A percentile compares a stretch with the other conserved stretches of the same genome.
Conservation (phyloP, 2,329 filamentous ascomycete species). For the Nothophaeocryptopus gaeumannii region DNA sequence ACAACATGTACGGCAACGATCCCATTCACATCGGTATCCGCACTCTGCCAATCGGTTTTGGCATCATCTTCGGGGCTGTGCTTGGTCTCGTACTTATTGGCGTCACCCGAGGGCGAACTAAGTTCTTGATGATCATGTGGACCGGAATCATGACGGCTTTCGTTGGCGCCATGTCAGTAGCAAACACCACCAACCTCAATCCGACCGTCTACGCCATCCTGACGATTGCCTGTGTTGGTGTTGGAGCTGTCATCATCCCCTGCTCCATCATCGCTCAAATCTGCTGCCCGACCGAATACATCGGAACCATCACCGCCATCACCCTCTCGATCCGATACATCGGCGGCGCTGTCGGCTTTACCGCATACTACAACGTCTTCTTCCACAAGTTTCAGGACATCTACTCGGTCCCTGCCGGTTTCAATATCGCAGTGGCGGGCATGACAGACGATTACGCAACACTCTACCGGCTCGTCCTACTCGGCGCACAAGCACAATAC, state of each 20-base stretch:
- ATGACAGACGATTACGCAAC: conserved; percentile 16
- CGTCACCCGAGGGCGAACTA: conserved; percentile 57
- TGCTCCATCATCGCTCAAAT: conserved; percentile 65
- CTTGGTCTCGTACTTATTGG: conserved; percentile 59
- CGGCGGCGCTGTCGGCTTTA: conserved; percentile 58
- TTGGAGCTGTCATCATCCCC: conserved; percentile 66
- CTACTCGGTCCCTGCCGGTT: conserved; percentile 19
- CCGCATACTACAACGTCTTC: conserved; percentile 54
- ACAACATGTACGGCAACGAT: conserved; percentile 61
- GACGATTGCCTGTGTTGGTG: conserved; percentile 60
- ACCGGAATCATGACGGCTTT: conserved; percentile 64
- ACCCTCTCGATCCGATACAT: conserved; percentile 67
- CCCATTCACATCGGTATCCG: conserved; percentile 63
- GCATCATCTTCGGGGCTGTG: conserved; percentile 60
- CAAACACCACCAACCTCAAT: conserved; percentile 26
- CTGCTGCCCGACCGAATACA: conserved; percentile 65
- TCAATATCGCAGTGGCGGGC: conserved; percentile 18
- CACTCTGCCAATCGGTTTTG: conserved; percentile 62
- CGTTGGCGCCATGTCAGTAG: conserved; percentile 31
- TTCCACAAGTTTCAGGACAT: conserved; percentile 36
- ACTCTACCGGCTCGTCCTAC: conserved; percentile 21
- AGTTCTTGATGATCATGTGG: conserved; percentile 58
- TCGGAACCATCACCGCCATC: conserved; percentile 65
- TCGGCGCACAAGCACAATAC: conserved; percentile 24
- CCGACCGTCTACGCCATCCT: conserved; percentile 47